Conservation (phyloP, 345 rosid genomes). For the Mangifera indica region DNA sequence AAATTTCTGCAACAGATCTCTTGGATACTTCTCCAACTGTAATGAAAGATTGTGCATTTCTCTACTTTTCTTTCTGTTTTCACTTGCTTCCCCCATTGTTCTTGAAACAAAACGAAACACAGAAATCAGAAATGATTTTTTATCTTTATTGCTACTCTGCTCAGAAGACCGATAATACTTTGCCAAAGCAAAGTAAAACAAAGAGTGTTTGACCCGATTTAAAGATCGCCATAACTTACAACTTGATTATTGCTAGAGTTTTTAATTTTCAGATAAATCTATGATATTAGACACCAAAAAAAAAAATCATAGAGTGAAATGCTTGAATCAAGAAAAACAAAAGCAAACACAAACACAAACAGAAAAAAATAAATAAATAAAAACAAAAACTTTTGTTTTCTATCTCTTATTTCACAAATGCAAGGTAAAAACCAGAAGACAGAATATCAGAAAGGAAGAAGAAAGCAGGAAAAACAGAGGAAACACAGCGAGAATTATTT, state of each 20-base stretch:
- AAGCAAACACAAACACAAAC: constrained; percentile 11
- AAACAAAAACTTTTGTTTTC: constrained; percentile 2
- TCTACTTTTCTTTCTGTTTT: constrained; percentile 37
- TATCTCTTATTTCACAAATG: background rate
- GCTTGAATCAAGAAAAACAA: constrained; percentile 10
- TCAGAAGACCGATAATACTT: background rate
- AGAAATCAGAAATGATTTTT: background rate
- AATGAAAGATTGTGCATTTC: constrained; percentile 58
- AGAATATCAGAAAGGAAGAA: constrained; percentile 19
- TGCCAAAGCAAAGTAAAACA: constrained; percentile 16
- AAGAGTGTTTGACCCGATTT: constrained; percentile 30
- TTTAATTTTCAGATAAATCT: constrained; percentile 1
- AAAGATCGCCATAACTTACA: constrained; percentile 28
- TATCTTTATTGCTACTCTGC: background rate
- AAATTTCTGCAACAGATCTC: constrained; percentile 77
- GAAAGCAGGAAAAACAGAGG: constrained; percentile 18
- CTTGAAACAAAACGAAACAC: constrained; percentile 4
- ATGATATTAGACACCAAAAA: background rate
- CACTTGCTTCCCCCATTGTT: constrained; percentile 56
- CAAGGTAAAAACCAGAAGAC: background rate
- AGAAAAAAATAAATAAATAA: constrained; percentile 3
- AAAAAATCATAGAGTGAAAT: background rate
- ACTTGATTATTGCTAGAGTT: constrained; percentile 4
- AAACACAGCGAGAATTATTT: background rate
- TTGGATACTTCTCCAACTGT: constrained; percentile 58